Percentiles rank a stretch among this genome's conserved stretches.
phyloP scores from a whole-genome alignment of 2,329 filamentous ascomycete genomes.

The Teratosphaeria zuluensis region DNA sequence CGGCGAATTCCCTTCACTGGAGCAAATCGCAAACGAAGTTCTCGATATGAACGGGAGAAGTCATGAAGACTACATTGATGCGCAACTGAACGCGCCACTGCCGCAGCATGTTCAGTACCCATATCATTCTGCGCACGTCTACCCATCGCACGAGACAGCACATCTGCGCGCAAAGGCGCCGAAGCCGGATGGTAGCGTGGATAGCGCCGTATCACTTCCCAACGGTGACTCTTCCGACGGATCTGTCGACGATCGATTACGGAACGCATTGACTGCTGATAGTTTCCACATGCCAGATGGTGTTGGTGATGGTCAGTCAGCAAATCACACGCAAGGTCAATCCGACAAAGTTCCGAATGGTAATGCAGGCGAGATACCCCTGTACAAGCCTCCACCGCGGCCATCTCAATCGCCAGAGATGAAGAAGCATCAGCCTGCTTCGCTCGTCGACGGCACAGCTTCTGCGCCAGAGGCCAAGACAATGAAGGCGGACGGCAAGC shows the following conservation, averaged over 20 bases:
- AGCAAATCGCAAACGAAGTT: slow-evolving; percentile 28
- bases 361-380: slow-evolving; percentile 10
- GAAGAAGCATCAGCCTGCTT: slow-evolving; percentile 11
- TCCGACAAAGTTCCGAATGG: not conserved
- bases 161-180: slow-evolving; percentile 4
- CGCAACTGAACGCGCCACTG: slow-evolving; percentile 6
- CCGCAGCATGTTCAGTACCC: slow-evolving; percentile 5
- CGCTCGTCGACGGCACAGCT: slow-evolving; percentile 5
- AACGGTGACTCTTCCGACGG: slow-evolving; percentile 9
- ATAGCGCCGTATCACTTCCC: slow-evolving; percentile 20
- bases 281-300: not conserved
- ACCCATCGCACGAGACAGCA: slow-evolving; percentile 10
- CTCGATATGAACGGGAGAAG: slow-evolving; percentile 24
- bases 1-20: slow-evolving; percentile 21
- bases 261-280: slow-evolving; percentile 2
- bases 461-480: not conserved
- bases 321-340: not conserved
- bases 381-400: slow-evolving; percentile 21
- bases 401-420: slow-evolving; percentile 21
- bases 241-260: slow-evolving; percentile 5
- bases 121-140: slow-evolving; percentile 9
- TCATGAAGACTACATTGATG: slow-evolving; percentile 11
- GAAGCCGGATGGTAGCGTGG: slow-evolving; percentile 21
- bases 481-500: not conserved
- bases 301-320: not conserved